Evolutionary conservation across 2,329 filamentous ascomycete species (phyloP).

Genomic region (Calonectria naviculata): DNA sequence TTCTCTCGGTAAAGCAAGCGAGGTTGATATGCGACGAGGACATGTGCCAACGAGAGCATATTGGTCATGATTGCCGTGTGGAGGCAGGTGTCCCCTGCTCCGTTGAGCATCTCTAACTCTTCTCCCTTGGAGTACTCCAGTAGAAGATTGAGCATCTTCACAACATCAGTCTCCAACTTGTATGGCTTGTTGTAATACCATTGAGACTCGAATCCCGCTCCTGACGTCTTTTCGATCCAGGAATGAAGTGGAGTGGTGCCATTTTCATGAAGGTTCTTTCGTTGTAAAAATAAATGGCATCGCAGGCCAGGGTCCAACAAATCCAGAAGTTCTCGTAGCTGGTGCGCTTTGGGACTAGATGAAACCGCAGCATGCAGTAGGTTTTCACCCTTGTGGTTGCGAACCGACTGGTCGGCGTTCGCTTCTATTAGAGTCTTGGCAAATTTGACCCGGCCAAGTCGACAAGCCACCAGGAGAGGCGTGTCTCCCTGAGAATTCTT

Average conservation of each 20-base stretch:
- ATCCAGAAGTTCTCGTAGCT: constrained; percentile 61
- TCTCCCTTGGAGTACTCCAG: constrained; percentile 66
- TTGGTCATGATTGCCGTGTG: constrained; percentile 64
- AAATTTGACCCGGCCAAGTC: constrained; percentile 62
- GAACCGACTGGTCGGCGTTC: constrained; percentile 76
- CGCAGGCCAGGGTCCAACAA: constrained; percentile 69
- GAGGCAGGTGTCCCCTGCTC: constrained; percentile 72
- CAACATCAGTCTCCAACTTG: constrained; percentile 42
- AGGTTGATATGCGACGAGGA: constrained; percentile 66
- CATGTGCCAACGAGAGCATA: constrained; percentile 49
- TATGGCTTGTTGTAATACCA: constrained; percentile 33
- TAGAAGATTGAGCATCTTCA: constrained; percentile 60
- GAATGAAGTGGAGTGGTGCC: constrained; percentile 73
- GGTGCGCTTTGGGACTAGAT: constrained; percentile 44
- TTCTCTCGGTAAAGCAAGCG: constrained; percentile 77
- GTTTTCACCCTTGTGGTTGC: constrained; percentile 72
- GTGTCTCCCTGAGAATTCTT: constrained; percentile 70
- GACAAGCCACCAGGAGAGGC: constrained; percentile 76
- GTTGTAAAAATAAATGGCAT: constrained; percentile 67
- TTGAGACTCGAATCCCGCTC: constrained; percentile 19
- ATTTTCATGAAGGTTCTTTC: constrained; percentile 60
- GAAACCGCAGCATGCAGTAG: constrained; percentile 70
- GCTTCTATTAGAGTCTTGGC: constrained; percentile 72
- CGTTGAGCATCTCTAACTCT: constrained; percentile 69
- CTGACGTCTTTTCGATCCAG: constrained; percentile 58